These are phyloP conservation scores for Suhomyces kunorum DNA, from an alignment of 1,139 yeast genomes.

Conservation along the genomic window DNA sequence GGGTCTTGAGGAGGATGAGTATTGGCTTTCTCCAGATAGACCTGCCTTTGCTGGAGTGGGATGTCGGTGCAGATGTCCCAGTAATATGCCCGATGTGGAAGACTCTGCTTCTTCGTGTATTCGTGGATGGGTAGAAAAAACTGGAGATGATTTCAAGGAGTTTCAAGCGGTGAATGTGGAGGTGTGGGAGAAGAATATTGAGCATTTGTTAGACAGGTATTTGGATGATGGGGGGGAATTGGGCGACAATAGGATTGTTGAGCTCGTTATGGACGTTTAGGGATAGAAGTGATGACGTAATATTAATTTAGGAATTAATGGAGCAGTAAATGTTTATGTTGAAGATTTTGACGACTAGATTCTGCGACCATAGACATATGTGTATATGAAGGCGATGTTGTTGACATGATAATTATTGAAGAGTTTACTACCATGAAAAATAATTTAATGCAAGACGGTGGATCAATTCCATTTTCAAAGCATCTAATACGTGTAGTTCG, in stretches of 20 bases:
- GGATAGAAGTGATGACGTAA: no score
- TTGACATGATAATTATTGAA: no score
- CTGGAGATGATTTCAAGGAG: conserved; percentile 35
- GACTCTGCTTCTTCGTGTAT: conserved; percentile 56
- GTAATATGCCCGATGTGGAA: conserved; percentile 51
- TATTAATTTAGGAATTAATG: no score
- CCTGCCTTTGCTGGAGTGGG: conserved; percentile 64
- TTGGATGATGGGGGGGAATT: conserved; percentile 31
- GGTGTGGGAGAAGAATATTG: conserved; percentile 34
- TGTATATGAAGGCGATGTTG: no score
- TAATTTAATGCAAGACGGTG: no score
- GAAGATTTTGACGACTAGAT: no score
- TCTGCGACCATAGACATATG: no score
- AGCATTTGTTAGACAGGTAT: conserved; percentile 25
- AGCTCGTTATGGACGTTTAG: conserved; percentile 3
- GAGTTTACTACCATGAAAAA: no score
- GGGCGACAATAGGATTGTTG: conserved; percentile 23
- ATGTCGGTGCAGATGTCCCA: conserved; percentile 83
- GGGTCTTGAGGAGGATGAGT: conserved; percentile 25
- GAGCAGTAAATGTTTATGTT: no score
- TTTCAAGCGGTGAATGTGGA: conserved; percentile 35
- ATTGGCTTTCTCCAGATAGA: conserved; percentile 48
- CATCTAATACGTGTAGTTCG: no score
- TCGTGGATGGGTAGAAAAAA: conserved; percentile 52
- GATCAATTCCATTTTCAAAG: no score